Percentiles rank a stretch among this genome's conserved stretches.
These are phyloP conservation scores for Oropetium thomaeum DNA, from an alignment of 176 grass and related monocot genomes.

Conservation along the genomic window DNA sequence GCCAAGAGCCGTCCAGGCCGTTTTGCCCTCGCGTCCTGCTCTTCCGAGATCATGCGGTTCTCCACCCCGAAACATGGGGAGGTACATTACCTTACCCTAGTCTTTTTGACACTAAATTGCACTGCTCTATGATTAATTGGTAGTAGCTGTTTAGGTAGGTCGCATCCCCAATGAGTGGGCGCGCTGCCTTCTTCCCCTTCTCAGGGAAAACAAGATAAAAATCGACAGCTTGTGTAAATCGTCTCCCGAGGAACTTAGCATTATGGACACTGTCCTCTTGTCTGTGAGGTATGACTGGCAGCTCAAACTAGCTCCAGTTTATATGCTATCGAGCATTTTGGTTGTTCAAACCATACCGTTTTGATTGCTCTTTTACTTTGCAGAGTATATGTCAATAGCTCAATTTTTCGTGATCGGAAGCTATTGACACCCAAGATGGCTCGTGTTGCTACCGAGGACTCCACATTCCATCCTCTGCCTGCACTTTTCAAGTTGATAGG, in stretches of 20 bases:
- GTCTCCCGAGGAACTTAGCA: conserved; percentile 58
- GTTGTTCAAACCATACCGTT: background rate
- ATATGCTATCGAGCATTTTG: background rate
- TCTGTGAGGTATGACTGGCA: conserved; percentile 53
- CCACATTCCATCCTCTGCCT: conserved; percentile 61
- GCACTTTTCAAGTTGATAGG: conserved; percentile 70
- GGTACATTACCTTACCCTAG: conserved; percentile 30
- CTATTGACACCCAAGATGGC: conserved; percentile 36
- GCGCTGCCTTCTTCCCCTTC: conserved; percentile 65
- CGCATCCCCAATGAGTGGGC: conserved; percentile 98
- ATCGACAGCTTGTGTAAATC: conserved; percentile 58
- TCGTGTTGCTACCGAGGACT: conserved; percentile 44
- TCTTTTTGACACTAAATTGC: background rate
- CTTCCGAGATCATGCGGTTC: conserved; percentile 86
- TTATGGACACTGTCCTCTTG: conserved; percentile 79
- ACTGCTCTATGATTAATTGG: background rate
- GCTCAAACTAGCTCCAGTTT: background rate
- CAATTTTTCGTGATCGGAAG: conserved; percentile 53
- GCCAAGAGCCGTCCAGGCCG: conserved; percentile 31
- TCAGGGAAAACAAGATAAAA: conserved; percentile 62
- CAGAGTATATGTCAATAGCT: conserved; percentile 81
- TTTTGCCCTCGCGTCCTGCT: conserved; percentile 33
- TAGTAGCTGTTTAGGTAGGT: conserved; percentile 48
- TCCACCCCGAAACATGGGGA: conserved; percentile 54
- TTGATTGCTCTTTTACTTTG: conserved; percentile 25